These are phyloP conservation scores for Petrea volubilis DNA, from an alignment of 257 asterid genomes.

Conservation along the genomic window DNA sequence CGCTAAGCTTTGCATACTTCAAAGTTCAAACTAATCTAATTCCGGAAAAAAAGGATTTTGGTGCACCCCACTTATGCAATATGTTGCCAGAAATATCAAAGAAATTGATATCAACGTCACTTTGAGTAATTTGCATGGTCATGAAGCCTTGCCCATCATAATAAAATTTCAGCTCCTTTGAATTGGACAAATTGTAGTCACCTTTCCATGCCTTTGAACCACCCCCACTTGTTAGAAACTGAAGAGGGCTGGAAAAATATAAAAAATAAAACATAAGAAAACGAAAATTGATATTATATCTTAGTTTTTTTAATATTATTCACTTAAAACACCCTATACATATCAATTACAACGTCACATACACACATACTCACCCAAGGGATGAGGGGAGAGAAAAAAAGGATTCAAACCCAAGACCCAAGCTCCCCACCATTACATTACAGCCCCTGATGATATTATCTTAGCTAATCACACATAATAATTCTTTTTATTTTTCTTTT, in stretches of 20 bases:
- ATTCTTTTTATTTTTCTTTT: too few relatives aligned
- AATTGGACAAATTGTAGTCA: conserved; percentile 10
- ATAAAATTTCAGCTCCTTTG: conserved; percentile 37
- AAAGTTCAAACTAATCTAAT: conserved; percentile 3
- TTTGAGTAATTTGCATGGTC: conserved; percentile 34
- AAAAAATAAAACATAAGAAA: too few relatives aligned
- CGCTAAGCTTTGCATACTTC: too few relatives aligned
- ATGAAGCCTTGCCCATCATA: conserved; percentile 57
- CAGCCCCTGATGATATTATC: too few relatives aligned
- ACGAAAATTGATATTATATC: too few relatives aligned
- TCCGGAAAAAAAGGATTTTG: conserved; percentile 25
- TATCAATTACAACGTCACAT: too few relatives aligned
- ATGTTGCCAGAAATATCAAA: conserved; percentile 42
- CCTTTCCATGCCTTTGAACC: conserved; percentile 53
- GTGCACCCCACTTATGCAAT: conserved; percentile 43
- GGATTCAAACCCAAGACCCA: too few relatives aligned
- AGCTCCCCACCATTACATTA: too few relatives aligned
- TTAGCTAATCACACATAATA: background rate
- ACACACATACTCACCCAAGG: too few relatives aligned
- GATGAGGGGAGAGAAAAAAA: too few relatives aligned
- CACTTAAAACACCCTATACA: too few relatives aligned
- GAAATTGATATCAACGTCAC: conserved; percentile 30
- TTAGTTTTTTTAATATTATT: too few relatives aligned
- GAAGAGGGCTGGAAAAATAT: conserved; percentile 27
- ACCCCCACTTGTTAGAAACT: conserved; percentile 48